Evolutionary conservation across 2,329 filamentous ascomycete species (phyloP), one percentile per base, ranked within the genome.

Genomic region (Pseudonectria foliicola): DNA sequence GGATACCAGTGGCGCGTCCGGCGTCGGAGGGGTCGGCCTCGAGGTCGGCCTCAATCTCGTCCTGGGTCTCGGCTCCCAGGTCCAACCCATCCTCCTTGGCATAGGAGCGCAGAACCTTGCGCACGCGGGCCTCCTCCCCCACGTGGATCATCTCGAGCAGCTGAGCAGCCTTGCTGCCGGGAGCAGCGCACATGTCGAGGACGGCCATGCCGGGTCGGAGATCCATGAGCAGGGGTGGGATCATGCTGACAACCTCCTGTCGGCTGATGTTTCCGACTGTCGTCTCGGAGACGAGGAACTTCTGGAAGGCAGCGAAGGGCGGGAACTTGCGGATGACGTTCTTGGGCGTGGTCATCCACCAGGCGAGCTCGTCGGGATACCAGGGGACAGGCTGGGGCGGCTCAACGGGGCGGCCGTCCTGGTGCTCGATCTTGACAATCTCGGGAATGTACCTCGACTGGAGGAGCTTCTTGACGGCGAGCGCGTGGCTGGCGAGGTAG

Each of bases 181-280:
- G 92, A 1, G 92, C 92, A 40, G 92, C 92, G 63, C 92, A 98
- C 68, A 98, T 81, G 61, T 98, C 92, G 50, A 98, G 67, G 8
- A 95, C 89, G 2, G 82, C 84, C 82, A 95, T 94, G 34, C 89
- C 86, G 4, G 92, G 89, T 49, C 79, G 78, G 33, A 96, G 73
- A 54, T 96, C 89, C 70, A 98, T 84, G 51, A 96, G 71, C 50
- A 96, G 74, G 16, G 92, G 92, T 16, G 92, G 92, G 44, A 98
- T 96, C 92, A 98, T 98, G 68, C 87, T 95, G 54, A 98, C 92
- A 29, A 95, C 83, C 66, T 98, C 92, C 63, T 98, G 92, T 53
- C 92, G 80, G 63, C 85, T 95, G 54, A 98, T 96, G 61, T 96
- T 98, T 53, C 92, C 92, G 14, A 96, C 88, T 37, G 85, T 88